These are phyloP conservation scores for Polysphondylium violaceum DNA, from an alignment of 78 protist genomes.

Conservation along the genomic window DNA sequence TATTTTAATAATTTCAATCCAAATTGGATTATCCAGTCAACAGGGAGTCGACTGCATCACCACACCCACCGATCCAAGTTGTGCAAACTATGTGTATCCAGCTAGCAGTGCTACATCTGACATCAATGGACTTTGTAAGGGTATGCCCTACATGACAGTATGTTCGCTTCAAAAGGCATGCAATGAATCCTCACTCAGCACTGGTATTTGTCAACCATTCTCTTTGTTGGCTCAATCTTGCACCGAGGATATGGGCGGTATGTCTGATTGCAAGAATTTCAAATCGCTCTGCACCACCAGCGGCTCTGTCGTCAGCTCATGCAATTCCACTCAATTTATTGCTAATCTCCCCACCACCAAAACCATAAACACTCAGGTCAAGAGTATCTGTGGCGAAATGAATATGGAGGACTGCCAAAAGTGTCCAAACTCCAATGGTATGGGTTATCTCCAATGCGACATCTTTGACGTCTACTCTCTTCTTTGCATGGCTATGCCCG, in stretches of 20 bases:
- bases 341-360: background rate
- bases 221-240: conserved; percentile 47
- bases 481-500: conserved; percentile 71
- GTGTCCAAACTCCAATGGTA: background rate
- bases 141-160: conserved; percentile 48
- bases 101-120: background rate
- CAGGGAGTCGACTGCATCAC: background rate
- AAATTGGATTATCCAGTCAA: background rate
- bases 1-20: background rate
- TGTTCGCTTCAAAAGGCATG: conserved; percentile 30
- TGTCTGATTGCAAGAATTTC: conserved; percentile 37
- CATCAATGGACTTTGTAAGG: conserved; percentile 19
- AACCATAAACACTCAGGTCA: background rate
- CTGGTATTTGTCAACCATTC: conserved; percentile 47
- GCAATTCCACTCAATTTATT: background rate
- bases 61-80: background rate
- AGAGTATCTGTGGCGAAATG: conserved; percentile 53
- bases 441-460: background rate
- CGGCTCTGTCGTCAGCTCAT: conserved; percentile 14
- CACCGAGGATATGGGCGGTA: conserved; percentile 58
- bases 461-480: conserved; percentile 24
- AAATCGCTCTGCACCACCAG: background rate
- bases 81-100: conserved; percentile 19
- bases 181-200: background rate
- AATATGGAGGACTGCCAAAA: conserved; percentile 48